phyloP scores from a whole-genome alignment of 2,329 filamentous ascomycete genomes.

The Talaromyces funiculosus region DNA sequence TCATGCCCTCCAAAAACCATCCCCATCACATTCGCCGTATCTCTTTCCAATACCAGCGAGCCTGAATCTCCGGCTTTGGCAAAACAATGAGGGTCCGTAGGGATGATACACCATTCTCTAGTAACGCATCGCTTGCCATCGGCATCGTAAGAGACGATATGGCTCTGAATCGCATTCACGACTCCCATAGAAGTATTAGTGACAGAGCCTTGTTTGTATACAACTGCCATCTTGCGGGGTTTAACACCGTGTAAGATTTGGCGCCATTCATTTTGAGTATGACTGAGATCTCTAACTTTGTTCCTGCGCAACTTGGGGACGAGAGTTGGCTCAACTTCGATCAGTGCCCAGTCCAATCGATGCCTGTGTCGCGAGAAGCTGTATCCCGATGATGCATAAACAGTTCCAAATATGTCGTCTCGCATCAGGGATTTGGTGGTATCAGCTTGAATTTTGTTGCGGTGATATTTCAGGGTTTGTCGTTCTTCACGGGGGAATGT shows the following conservation, averaged over 20 bases:
- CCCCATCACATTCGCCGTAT: constrained; percentile 1
- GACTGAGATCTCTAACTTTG: not conserved
- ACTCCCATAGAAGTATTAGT: not conserved
- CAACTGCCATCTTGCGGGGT: not conserved
- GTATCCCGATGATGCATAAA: constrained; percentile 11
- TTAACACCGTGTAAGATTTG: not conserved
- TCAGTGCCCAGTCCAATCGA: constrained; percentile 12
- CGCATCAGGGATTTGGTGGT: not conserved
- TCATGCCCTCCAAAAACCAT: constrained; percentile 8
- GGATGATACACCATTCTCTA: constrained; percentile 7
- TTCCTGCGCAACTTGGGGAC: not conserved
- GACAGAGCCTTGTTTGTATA: constrained; percentile 6
- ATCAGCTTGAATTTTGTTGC: not conserved
- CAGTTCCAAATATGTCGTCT: not conserved
- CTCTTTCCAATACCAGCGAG: constrained; percentile 3
- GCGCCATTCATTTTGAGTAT: not conserved
- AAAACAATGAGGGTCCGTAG: not conserved
- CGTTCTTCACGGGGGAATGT: not conserved
- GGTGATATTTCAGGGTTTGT: not conserved
- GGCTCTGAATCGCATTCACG: constrained; percentile 7
- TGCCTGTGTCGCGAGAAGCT: not conserved
- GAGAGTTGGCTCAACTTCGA: not conserved
- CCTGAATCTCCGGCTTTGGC: constrained; percentile 7
- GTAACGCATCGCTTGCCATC: constrained; percentile 4
- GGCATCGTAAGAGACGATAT: constrained; percentile 5